Evolutionary conservation across 306 rosid genomes (phyloP).

Genomic region (Ceratonia siliqua): DNA sequence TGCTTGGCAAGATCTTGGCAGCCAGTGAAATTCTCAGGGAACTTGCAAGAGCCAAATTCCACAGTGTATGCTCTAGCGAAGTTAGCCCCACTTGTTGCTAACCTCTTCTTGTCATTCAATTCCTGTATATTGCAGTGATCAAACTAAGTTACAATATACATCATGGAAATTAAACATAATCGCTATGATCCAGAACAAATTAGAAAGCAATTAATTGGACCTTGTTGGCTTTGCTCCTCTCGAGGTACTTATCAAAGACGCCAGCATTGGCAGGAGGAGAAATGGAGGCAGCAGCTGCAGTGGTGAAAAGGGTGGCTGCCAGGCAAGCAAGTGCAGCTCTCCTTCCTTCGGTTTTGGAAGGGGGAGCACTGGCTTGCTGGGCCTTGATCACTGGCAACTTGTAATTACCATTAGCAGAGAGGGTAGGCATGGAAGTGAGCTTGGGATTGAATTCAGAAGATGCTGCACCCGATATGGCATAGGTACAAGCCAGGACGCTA

Average conservation of each 20-base stretch:
- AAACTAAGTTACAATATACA: no score
- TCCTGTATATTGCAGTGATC: no score
- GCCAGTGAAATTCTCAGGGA: conserved; percentile 99
- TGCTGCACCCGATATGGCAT: conserved; percentile 61
- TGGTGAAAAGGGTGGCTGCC: conserved; percentile 65
- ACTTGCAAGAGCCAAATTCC: conserved; percentile 91
- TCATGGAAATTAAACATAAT: no score
- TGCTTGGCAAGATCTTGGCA: conserved; percentile 99
- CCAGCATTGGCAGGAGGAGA: conserved; percentile 67
- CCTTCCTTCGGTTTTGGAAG: conserved; percentile 53
- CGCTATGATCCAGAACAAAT: no score
- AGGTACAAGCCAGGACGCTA: conserved; percentile 71
- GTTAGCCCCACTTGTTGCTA: conserved; percentile 94
- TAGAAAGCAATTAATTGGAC: conserved; percentile 31
- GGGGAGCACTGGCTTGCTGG: conserved; percentile 45
- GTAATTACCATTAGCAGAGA: conserved; percentile 30
- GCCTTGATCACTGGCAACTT: conserved; percentile 66
- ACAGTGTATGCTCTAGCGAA: conserved; percentile 97
- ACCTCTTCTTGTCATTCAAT: conserved; percentile 92
- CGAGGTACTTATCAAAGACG: conserved; percentile 81
- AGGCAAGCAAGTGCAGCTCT: conserved; percentile 66
- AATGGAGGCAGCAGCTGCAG: conserved; percentile 45
- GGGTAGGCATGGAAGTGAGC: conserved; percentile 44
- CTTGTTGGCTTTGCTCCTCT: conserved; percentile 91
- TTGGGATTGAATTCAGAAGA: conserved; percentile 52